Evolutionary conservation across 352 stramenopile genomes (phyloP).

Genomic region (Phytophthora brassicae): DNA sequence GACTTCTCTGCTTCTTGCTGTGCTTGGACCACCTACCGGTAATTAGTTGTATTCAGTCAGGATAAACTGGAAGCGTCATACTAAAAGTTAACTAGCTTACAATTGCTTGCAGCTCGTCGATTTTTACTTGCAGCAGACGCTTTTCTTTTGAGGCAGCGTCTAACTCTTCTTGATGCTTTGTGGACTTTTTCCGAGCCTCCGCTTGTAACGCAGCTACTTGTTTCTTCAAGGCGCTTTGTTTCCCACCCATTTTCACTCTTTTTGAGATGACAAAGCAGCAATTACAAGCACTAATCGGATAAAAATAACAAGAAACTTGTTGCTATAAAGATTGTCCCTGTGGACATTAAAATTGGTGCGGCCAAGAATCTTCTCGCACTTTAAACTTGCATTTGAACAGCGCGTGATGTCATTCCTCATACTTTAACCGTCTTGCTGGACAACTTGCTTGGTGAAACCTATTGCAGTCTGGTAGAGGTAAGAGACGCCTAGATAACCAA

Average conservation of each 20-base stretch:
- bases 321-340: constrained; percentile 9
- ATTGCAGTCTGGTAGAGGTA: constrained; percentile 58
- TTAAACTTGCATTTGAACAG: too few relatives aligned
- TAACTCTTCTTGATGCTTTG: constrained; percentile 47
- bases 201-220: constrained; percentile 52
- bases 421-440: constrained; percentile 15
- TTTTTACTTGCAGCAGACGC: constrained; percentile 56
- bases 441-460: constrained; percentile 37
- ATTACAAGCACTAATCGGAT: background rate
- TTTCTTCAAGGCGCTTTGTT: constrained; percentile 62
- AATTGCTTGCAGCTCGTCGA: constrained; percentile 54
- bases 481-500: constrained; percentile 63
- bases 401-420: background rate
- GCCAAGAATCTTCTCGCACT: background rate
- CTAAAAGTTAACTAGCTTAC: constrained; percentile 19
- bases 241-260: constrained; percentile 43
- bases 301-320: constrained; percentile 36
- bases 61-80: background rate
- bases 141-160: constrained; percentile 42
- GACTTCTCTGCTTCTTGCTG: constrained; percentile 55
- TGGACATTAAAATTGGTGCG: constrained; percentile 1
- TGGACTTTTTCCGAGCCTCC: constrained; percentile 27
- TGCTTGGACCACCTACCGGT: constrained; percentile 46
- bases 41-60: background rate
- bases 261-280: background rate